Evolutionary conservation across 2,329 filamentous ascomycete genomes (phyloP), one percentile per base, ranked within the genome.

Genomic region (Apiospora kogelbergensis): DNA sequence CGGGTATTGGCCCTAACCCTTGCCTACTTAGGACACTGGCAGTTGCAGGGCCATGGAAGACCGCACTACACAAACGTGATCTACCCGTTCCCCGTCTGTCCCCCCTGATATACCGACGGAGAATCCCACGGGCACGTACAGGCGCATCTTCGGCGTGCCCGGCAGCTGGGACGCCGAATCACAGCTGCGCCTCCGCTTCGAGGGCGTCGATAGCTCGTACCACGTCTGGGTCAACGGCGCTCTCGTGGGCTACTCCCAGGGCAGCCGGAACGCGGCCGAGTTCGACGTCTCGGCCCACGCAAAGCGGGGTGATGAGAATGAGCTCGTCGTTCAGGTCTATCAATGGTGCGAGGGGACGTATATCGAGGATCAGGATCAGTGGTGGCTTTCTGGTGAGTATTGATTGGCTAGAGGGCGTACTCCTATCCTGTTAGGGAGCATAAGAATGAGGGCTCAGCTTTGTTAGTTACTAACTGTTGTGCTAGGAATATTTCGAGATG

Each of bases 171-270:
- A 80, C 33, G 74, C 74, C 11, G 75, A 79, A 68, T 75, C 72
- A 6, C 88, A 90, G 71, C 78, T 92, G 22, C 83, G 90, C 20
- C 79, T 93, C 26, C 83, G 91, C 13, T 93, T 93, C 70, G 91
- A 93, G 68, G 91, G 91, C 1, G 90, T 93, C 0, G 91, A 93
- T 73, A 90, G 89, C 73, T 88, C 90, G 0, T 93, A 90, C 73
- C 90, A 93, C 76, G 79, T 93, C 13, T 93, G 86, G 84, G 80
- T 93, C 7, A 93, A 93, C 71, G 89, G 89, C 0, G 76, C 81
- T 20, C 79, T 89, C 44, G 81, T 92, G 2, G 91, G 91, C 2
- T 93, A 93, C 73, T 88, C 88, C 2, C 90, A 93, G 74, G 91
- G 91, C 0, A 87, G 87, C 11, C 83, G 91, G 45, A 93, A 93